Evolutionary conservation across 2,329 filamentous ascomycete genomes (phyloP).

Genomic region (Zymoseptoria ardabiliae): DNA sequence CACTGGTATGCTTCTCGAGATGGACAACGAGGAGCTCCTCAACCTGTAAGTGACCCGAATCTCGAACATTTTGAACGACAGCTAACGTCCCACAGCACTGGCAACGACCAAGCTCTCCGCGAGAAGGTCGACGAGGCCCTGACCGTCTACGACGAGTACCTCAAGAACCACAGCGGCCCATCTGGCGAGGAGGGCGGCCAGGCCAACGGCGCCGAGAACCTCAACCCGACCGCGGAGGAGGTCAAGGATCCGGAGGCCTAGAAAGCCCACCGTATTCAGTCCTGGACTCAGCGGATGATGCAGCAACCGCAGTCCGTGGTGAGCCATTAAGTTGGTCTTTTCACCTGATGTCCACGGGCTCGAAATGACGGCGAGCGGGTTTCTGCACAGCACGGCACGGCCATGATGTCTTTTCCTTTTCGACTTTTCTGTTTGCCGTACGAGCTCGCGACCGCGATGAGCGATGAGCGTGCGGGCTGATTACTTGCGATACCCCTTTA

Average conservation of each 20-base stretch:
- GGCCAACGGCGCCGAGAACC: conserved; percentile 29
- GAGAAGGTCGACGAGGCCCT: conserved; percentile 97
- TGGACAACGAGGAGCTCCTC: conserved; percentile 93
- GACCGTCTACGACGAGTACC: conserved; percentile 95
- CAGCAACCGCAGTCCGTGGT: conserved; percentile 7
- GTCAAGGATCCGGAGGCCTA: conserved; percentile 26
- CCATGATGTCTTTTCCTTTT: conserved; percentile 6
- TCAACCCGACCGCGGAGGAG: conserved; percentile 28
- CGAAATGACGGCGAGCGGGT: conserved; percentile 12
- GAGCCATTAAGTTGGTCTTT: conserved; percentile 2
- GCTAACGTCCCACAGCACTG: conserved; percentile 55
- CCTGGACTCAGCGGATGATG: conserved; percentile 12
- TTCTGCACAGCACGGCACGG: conserved; percentile 1
- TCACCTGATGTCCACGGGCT: conserved; percentile 8
- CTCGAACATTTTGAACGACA: neutral
- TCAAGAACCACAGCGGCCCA: conserved; percentile 67
- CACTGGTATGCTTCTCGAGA: conserved; percentile 98
- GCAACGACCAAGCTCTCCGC: conserved; percentile 80
- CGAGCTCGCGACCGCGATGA: conserved; percentile 2
- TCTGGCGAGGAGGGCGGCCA: conserved; percentile 26
- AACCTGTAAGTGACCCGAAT: conserved; percentile 70
- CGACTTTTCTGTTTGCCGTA: conserved; percentile 7
- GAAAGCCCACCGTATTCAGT: conserved; percentile 16
- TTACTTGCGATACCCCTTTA: conserved; percentile 21
- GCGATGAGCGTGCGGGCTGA: conserved; percentile 1